Evolutionary conservation across 148 eudicot species (phyloP), one percentile per base, ranked within the genome.

Genomic region (Amaranthus cruentus): DNA sequence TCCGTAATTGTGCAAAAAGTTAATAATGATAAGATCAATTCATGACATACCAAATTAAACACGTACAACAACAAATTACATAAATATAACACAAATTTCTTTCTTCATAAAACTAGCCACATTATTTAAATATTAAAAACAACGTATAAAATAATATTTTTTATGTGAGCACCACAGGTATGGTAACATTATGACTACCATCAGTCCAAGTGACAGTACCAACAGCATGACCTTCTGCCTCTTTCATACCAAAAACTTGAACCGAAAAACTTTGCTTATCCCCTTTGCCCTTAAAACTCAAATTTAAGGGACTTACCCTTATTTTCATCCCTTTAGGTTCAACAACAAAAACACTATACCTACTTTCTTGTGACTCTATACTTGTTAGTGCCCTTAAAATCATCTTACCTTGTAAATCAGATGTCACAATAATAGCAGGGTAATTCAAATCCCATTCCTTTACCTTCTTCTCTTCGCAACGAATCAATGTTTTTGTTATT

Each of bases 391-490:
- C 75, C 66, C 84, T 72, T 10, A 9, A 15, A 12, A 68, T 38
- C 62, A 44, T 58, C 9, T 38, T 46, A 10, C 55, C 52, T 3
- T 28, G 43, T 4, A 10, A 5, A 7, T 50, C 53, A 9, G 55
- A 48, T 18, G 47, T 7, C 55, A 78, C 75, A 5, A 69, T 28
- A 2, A 82, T 66, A 3, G 82, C 81, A 0, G 84, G 81, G 71
- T 82, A 78, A 67, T 82, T 82, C 0, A 78, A 4, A 49, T 82
- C 74, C 71, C 81, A 75, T 47, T 14, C 43, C 4, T 78, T 52
- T 28, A 56, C 21, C 15, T 4, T 57, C 44, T 43, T 59, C 47
- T 56, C 57, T 4, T 55, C n/a, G n/a, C 82, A 79, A 21, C 71
- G 63, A 5, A 70, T 66, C 43, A 56, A 13, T 74, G n/a, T 75